A percentile compares a stretch with the other conserved stretches of the same genome.
Evolutionary conservation across 768 basidiomycete species (phyloP).

Genomic region (Chalciporus chontae): DNA sequence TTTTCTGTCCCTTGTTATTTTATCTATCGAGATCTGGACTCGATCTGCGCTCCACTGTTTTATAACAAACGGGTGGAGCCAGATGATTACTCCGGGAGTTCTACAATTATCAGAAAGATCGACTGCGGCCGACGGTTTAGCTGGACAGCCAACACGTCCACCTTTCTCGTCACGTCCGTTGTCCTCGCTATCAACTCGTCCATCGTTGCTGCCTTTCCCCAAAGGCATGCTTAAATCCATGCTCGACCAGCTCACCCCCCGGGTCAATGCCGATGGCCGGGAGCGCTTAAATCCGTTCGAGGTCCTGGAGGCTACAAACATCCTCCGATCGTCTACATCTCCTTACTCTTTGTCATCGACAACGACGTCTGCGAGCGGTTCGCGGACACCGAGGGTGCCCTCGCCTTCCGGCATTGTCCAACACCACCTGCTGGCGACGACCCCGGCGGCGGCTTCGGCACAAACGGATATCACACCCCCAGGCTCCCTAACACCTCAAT

Average conservation of each 20-base stretch:
- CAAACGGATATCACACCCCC: conserved; percentile 39
- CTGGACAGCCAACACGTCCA: conserved; percentile 6
- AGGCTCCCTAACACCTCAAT: conserved; percentile 45
- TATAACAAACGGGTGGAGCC: conserved; percentile 4
- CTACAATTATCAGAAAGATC: conserved; percentile 6
- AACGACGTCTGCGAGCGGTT: conserved; percentile 1
- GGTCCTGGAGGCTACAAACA: conserved; percentile 31
- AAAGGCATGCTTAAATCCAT: conserved; percentile 55
- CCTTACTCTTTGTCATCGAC: conserved; percentile 10
- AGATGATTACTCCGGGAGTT: conserved; percentile 3
- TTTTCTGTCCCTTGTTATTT: background rate
- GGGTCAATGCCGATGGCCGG: conserved; percentile 39
- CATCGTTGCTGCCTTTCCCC: conserved; percentile 24
- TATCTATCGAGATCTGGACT: background rate
- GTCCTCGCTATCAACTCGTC: conserved; percentile 18
- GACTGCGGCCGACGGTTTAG: conserved; percentile 6
- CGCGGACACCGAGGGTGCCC: conserved; percentile 11
- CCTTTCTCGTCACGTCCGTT: conserved; percentile 3
- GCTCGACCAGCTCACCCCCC: conserved; percentile 61
- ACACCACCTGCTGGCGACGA: conserved; percentile 29
- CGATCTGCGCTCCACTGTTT: background rate
- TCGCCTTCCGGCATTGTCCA: conserved; percentile 20
- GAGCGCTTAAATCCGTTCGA: conserved; percentile 66
- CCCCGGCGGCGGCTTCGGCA: conserved; percentile 18
- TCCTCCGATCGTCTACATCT: conserved; percentile 19